Evolutionary conservation across 192 early-diverging fungal genomes (phyloP), one percentile per base, ranked within the genome.

Genomic region (Chytriomyces confervae): DNA sequence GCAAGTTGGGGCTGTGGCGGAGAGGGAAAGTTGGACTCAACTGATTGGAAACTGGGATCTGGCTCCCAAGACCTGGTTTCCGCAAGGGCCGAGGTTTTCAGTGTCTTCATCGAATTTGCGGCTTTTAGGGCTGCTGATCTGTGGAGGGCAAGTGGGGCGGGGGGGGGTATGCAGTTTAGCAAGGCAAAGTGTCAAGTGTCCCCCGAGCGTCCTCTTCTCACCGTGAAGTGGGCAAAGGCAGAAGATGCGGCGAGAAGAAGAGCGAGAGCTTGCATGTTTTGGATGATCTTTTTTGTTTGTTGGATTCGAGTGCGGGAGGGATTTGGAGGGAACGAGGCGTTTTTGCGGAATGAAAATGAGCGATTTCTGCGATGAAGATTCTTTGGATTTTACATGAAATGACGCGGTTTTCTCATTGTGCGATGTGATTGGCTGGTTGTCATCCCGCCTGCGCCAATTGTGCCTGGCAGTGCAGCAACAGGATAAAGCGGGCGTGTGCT

Each of bases 71-170:
- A 82, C 66, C 70, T 81, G 89, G 7, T 82, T 82, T 60, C 87
- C 87, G 65, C 89, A 90, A 48, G 87, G 89, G 20, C 68, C 84
- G 44, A 66, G 81, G 7, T 80, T 75, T 44, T 90, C 87, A 5
- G 61, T 80, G 46, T 66, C 64, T 5, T 88, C 87, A 50, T 51
- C 63, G 29, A 88, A 88, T 13, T 84, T 84, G 50, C 88, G 80
- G 13, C 85, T 27, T 6, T 66, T 18, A 57, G 88, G 88, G 53
- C 86, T 85, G 23, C 75, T 78, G 20, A 90, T 74, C 44, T 80
- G 77, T 29, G n/a, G 62, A 36, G 11, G 62, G 16, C n/a, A 23
- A 24, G 11, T 2, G 13, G 27, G 29, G 18, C 20, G 20, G 13
- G 3, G 20, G 20, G 13, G n/a, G n/a, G n/a, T n/a, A n/a, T n/a